A percentile compares a stretch with the other conserved stretches of the same genome.
phyloP scores from a whole-genome alignment of 2,329 filamentous ascomycete genomes.

The Venturia effusa region DNA sequence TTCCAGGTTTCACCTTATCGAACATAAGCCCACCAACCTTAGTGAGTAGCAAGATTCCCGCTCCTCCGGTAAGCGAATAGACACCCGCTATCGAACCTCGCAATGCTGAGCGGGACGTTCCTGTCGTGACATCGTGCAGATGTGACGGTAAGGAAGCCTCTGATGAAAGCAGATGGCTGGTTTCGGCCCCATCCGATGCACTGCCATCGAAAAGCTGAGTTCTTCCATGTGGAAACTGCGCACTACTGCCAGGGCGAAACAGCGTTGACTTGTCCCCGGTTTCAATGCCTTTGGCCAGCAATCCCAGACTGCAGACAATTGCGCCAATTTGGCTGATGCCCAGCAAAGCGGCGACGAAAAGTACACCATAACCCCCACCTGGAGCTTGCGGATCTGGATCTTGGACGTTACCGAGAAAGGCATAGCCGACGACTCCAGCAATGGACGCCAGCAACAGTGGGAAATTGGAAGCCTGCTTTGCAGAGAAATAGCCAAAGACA shows the following conservation, averaged over 20 bases:
- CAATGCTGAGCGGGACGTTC: slow-evolving; percentile 34
- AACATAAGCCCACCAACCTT: slow-evolving; percentile 85
- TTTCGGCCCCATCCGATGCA: slow-evolving; percentile 10
- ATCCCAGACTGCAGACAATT: slow-evolving; percentile 89
- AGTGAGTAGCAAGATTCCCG: slow-evolving; percentile 80
- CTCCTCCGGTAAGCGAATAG: slow-evolving; percentile 83
- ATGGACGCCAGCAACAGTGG: slow-evolving; percentile 63
- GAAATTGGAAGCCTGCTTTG: slow-evolving; percentile 53
- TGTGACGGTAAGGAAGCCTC: slow-evolving; percentile 5
- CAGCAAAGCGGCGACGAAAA: slow-evolving; percentile 67
- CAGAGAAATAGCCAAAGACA: slow-evolving; percentile 75
- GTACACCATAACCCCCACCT: slow-evolving; percentile 57
- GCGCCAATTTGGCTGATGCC: slow-evolving; percentile 92
- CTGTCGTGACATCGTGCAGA: neutral
- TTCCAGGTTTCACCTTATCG: slow-evolving; percentile 60
- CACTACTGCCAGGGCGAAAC: neutral
- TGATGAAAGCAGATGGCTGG: neutral
- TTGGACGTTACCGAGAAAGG: slow-evolving; percentile 60
- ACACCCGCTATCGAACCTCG: slow-evolving; percentile 94
- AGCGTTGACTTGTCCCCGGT: slow-evolving; percentile 24
- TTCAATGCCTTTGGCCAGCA: slow-evolving; percentile 72
- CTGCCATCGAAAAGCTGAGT: neutral
- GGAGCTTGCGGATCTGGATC: slow-evolving; percentile 66
- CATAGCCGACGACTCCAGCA: slow-evolving; percentile 69
- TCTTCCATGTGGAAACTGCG: neutral